Evolutionary conservation across 2,329 filamentous ascomycete species (phyloP), one percentile per base, ranked within the genome.

Genomic region (Calonectria fujianensis): DNA sequence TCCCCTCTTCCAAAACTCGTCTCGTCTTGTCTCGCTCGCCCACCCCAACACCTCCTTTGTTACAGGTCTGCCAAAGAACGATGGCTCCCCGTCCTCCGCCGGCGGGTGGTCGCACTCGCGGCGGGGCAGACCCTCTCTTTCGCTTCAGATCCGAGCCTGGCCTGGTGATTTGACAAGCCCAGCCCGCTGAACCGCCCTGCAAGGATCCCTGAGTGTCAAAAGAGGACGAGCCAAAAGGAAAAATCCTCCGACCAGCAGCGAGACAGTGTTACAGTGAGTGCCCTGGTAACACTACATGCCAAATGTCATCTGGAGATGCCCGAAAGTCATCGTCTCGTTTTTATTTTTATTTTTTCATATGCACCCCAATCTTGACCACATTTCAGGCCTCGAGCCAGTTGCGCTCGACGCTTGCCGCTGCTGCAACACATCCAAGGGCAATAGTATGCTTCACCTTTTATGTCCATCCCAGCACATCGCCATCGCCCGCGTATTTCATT

Each of bases 11-110:
- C 29, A 39, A 41, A 39, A 41, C 41, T 54, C 68, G 41, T 70
- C 69, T 63, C 65, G 39, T 72, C 63, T 48, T 51, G 63, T 72
- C 70, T 72, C 63, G 61, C 35, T 32, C 45, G 2, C 45, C 48
- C 29, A 45, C 31, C 59, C 74, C 78, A 76, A 76, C 77, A 79
- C 78, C 79, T 76, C 78, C 69, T 69, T 80, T 80, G 79, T 80
- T 80, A 79, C 79, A 80, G 79, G 79, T 80, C 74, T 70, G 72
- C 69, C 76, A 74, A 75, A 68, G 76, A 69, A 69, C 57, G 35
- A 73, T 75, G 75, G 69, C 51, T 75, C 61, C 51, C 72, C 72
- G 52, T 73, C 69, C 52, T 65, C 79, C 73, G 75, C 76, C n/a
- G 57, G 37, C 29, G 18, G 41, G 61, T 72, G 29, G 78, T 80